Conservation (phyloP, 78 protist species). For the Dictyostelium brefeldianum region DNA sequence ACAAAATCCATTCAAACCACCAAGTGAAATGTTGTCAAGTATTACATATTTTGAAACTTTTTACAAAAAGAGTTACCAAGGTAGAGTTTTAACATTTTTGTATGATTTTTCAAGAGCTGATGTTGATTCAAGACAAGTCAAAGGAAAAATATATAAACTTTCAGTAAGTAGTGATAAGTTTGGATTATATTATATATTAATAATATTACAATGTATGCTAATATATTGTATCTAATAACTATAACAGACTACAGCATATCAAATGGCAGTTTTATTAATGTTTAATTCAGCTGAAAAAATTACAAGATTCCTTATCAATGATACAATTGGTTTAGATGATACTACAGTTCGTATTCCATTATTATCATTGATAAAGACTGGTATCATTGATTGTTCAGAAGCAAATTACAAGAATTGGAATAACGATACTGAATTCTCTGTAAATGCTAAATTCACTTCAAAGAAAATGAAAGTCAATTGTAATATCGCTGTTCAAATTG, state of each 20-base stretch:
- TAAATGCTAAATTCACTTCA: constrained; percentile 62
- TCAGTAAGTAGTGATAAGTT: neutral
- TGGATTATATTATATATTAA: neutral
- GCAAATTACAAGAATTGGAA: constrained; percentile 58
- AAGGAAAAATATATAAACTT: constrained; percentile 70
- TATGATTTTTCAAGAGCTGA: constrained; percentile 92
- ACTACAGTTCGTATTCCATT: constrained; percentile 71
- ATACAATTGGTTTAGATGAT: constrained; percentile 80
- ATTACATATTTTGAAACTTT: constrained; percentile 82
- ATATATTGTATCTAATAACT: too few relatives aligned
- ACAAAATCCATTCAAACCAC: constrained; percentile 72
- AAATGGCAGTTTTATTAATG: constrained; percentile 90
- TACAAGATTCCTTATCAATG: constrained; percentile 69
- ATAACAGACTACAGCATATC: constrained; percentile 89
- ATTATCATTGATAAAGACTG: constrained; percentile 49
- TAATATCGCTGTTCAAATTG: constrained; percentile 67
- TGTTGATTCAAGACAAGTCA: constrained; percentile 78
- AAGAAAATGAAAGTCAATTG: constrained; percentile 84
- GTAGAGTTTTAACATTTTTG: constrained; percentile 91
- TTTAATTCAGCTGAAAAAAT: constrained; percentile 77
- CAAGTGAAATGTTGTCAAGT: constrained; percentile 67
- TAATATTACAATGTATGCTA: too few relatives aligned
- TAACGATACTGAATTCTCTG: constrained; percentile 75
- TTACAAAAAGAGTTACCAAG: constrained; percentile 88
- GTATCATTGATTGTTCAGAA: constrained; percentile 41